Base-by-base conservation (phyloP, 2,329 filamentous ascomycete genomes). In the Colletotrichum trifolii region DNA sequence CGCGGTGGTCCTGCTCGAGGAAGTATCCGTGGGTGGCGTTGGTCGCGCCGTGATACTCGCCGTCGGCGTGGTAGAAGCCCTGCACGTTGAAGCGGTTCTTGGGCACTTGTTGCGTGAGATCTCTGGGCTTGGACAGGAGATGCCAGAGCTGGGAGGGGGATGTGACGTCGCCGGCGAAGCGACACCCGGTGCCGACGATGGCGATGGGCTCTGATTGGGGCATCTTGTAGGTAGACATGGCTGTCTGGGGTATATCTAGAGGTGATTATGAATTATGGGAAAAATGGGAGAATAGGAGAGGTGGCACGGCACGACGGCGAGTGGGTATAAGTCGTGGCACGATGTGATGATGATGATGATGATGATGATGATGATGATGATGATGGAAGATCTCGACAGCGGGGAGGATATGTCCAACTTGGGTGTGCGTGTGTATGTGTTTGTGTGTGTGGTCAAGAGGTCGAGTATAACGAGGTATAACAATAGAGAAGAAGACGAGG, bases 121-220 rank as follows among this genome's bases (percentile, higher is more conserved):
- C 72, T 45, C 59, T 63, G 45, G 69, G 70, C 33, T 54, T 17
- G 11, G 74, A 80, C 77, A 77, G 71, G 17, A 79, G 67, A 1
- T 77, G 69, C 77, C 78, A 80, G 4, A 80, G 71, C 61, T 73
- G 71, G 2, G 76, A 75, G 2, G 77, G 74, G 10, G 73, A 72
- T 12, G 64, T 73, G 1, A 75, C 71, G 46, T 69, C 70, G 3
- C 79, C 79, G 0, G 79, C 74, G 36, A 81, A 79, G 36, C 79
- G 75, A 68, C 78, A 81, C 3, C 71, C 77, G 12, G 53, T 76
- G 53, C 80, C 79, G 46, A 81, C 71, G 36, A 82, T 71, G 25
- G 79, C 80, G 58, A 82, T 80, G 48, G 79, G 77, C 59, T 78
- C 75, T 49, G 64, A 58, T 11, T 50, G 60, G 45, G 64, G 64